A percentile compares a stretch with the other conserved stretches of the same genome.
Evolutionary conservation across 192 early-diverging fungal genomes (phyloP).

Genomic region (Umbelopsis sp.): DNA sequence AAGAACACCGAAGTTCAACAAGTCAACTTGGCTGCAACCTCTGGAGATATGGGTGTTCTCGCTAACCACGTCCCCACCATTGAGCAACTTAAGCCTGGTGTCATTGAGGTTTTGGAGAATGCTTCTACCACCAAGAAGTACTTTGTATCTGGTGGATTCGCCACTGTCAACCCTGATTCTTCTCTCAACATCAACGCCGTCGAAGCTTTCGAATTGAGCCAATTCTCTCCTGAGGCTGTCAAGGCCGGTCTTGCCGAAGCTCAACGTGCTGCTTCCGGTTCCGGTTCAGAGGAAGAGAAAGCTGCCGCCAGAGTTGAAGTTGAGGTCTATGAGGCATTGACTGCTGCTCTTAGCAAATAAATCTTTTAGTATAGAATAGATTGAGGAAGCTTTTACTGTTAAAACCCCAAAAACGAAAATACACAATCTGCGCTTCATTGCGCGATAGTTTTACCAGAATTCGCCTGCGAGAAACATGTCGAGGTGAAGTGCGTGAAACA

Average conservation of each 20-base stretch:
- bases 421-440: too few species aligned
- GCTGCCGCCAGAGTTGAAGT: slow-evolving; percentile 83
- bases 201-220: slow-evolving; percentile 89
- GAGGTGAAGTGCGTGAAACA: too few species aligned
- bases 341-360: slow-evolving; percentile 65
- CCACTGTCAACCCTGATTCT: slow-evolving; percentile 95
- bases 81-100: slow-evolving; percentile 91
- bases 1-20: slow-evolving; percentile 78
- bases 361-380: slow-evolving; percentile 24
- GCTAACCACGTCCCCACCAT: slow-evolving; percentile 98
- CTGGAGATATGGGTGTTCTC: slow-evolving; percentile 97
- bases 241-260: slow-evolving; percentile 81
- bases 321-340: slow-evolving; percentile 87
- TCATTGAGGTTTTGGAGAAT: slow-evolving; percentile 81
- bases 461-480: too few species aligned
- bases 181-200: slow-evolving; percentile 96
- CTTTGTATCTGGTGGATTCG: slow-evolving; percentile 97
- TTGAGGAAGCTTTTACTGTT: slow-evolving; percentile 9
- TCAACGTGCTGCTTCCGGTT: slow-evolving; percentile 62
- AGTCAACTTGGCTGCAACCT: slow-evolving; percentile 90
- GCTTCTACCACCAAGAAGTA: slow-evolving; percentile 80
- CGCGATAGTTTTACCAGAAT: too few species aligned
- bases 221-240: slow-evolving; percentile 83
- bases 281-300: slow-evolving; percentile 77
- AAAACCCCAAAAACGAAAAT: not conserved